These are phyloP conservation scores for Cytospora piceae DNA, from an alignment of 2,329 filamentous ascomycete species.

Conservation along the genomic window DNA sequence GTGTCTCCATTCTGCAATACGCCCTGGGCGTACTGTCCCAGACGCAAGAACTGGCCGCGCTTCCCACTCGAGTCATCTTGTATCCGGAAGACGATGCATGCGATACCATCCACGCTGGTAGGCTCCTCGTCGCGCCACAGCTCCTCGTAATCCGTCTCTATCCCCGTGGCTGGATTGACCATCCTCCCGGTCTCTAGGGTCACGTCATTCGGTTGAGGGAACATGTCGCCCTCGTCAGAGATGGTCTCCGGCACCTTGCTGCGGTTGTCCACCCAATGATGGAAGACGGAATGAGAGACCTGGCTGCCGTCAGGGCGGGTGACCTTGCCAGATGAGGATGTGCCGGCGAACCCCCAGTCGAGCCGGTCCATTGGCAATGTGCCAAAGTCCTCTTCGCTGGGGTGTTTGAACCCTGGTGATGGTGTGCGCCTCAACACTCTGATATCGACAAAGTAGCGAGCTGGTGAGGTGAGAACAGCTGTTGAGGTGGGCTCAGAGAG, in stretches of 20 bases:
- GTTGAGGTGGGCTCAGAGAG: slow-evolving; percentile 66
- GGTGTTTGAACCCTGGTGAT: slow-evolving; percentile 12
- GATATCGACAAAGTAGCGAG: slow-evolving; percentile 63
- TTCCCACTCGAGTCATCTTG: slow-evolving; percentile 39
- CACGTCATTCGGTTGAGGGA: slow-evolving; percentile 44
- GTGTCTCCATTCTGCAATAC: slow-evolving; percentile 50
- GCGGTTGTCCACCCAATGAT: slow-evolving; percentile 64
- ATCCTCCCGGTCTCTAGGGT: slow-evolving; percentile 63
- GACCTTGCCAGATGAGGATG: slow-evolving; percentile 44
- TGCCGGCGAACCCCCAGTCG: slow-evolving; percentile 70
- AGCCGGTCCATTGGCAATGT: slow-evolving; percentile 41
- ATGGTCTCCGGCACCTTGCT: slow-evolving; percentile 43
- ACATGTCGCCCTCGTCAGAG: slow-evolving; percentile 62
- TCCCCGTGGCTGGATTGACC: slow-evolving; percentile 59
- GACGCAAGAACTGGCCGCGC: slow-evolving; percentile 55
- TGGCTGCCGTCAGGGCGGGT: slow-evolving; percentile 35
- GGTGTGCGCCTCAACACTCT: slow-evolving; percentile 47
- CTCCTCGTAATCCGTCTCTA: slow-evolving; percentile 65
- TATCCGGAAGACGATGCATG: slow-evolving; percentile 47
- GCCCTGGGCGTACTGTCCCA: slow-evolving; percentile 61
- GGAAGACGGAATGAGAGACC: slow-evolving; percentile 51
- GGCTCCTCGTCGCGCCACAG: slow-evolving; percentile 59
- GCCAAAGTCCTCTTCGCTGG: background rate
- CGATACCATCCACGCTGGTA: slow-evolving; percentile 25
- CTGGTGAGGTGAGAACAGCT: slow-evolving; percentile 64